Evolutionary conservation across 1,284 basidiomycete genomes (phyloP).

Genomic region (Exsudoporus floridanus): DNA sequence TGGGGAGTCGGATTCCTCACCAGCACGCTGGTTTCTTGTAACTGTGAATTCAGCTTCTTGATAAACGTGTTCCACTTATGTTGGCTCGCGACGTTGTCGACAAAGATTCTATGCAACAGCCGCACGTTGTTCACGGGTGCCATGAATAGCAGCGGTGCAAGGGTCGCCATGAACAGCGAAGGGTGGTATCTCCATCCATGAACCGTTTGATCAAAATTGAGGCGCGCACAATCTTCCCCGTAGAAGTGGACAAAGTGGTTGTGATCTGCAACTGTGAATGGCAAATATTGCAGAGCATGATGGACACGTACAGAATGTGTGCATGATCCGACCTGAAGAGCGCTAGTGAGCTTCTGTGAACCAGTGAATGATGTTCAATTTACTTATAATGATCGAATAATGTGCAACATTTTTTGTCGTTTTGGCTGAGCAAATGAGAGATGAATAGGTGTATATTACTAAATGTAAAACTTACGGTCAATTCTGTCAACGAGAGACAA

Average conservation of each 20-base stretch:
- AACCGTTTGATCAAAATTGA: constrained; percentile 46
- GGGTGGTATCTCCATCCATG: constrained; percentile 32
- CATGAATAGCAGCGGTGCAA: constrained; percentile 44
- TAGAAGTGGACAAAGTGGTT: constrained; percentile 51
- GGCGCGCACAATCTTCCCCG: constrained; percentile 52
- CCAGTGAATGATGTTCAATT: constrained; percentile 7
- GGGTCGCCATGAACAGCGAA: constrained; percentile 34
- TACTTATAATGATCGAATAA: constrained; percentile 41
- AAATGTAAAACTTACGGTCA: constrained; percentile 17
- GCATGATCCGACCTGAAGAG: constrained; percentile 46
- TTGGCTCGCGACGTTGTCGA: constrained; percentile 33
- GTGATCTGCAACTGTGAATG: constrained; percentile 24
- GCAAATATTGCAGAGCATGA: background rate
- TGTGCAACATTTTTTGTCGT: constrained; percentile 10
- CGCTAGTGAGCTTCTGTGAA: background rate
- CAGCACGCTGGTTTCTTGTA: constrained; percentile 37
- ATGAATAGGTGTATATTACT: background rate
- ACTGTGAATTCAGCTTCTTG: constrained; percentile 31
- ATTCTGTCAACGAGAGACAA: constrained; percentile 27
- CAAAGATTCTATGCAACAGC: constrained; percentile 42
- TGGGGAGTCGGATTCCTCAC: constrained; percentile 22
- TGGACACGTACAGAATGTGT: constrained; percentile 40
- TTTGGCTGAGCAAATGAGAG: constrained; percentile 7
- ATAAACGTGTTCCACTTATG: constrained; percentile 38
- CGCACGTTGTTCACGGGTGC: constrained; percentile 43